Conservation (phyloP, 2,329 filamentous ascomycete species). For the Cladosporium sp. region DNA sequence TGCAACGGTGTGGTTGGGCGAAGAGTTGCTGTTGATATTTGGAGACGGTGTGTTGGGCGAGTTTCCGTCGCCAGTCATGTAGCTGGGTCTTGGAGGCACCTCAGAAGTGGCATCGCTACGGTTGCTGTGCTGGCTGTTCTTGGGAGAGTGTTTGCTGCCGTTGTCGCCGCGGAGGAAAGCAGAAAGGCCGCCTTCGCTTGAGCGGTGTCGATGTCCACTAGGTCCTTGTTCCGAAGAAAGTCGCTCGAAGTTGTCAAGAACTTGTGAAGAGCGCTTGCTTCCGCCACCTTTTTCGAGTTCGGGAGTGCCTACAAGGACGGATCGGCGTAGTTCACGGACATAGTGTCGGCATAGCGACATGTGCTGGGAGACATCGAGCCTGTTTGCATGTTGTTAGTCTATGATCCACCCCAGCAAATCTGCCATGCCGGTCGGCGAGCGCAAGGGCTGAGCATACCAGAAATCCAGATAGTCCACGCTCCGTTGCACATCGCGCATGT, state of each 20-base stretch:
- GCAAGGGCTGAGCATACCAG: constrained; percentile 60
- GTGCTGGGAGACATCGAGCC: constrained; percentile 98
- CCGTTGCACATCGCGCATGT: constrained; percentile 97
- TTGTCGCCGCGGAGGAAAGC: constrained; percentile 69
- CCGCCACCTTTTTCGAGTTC: constrained; percentile 73
- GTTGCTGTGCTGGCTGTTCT: constrained; percentile 43
- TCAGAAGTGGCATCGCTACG: constrained; percentile 32
- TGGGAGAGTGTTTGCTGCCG: constrained; percentile 43
- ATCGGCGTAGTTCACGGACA: constrained; percentile 88
- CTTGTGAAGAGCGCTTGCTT: constrained; percentile 79
- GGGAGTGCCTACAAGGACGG: constrained; percentile 87
- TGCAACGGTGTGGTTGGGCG: constrained; percentile 77
- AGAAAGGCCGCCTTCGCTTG: constrained; percentile 67
- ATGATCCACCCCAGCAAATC: not conserved
- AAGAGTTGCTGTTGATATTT: constrained; percentile 66
- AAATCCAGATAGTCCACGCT: constrained; percentile 98
- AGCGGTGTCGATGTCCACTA: constrained; percentile 21
- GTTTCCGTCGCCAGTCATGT: constrained; percentile 51
- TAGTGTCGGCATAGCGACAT: constrained; percentile 97
- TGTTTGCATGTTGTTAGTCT: constrained; percentile 36
- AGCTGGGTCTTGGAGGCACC: constrained; percentile 54
- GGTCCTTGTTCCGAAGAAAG: constrained; percentile 32
- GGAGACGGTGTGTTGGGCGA: constrained; percentile 35
- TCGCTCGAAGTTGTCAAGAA: constrained; percentile 59
- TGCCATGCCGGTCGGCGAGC: not conserved